Conservation (phyloP, 2,329 filamentous ascomycete genomes). For the Pyrenophora graminea region DNA sequence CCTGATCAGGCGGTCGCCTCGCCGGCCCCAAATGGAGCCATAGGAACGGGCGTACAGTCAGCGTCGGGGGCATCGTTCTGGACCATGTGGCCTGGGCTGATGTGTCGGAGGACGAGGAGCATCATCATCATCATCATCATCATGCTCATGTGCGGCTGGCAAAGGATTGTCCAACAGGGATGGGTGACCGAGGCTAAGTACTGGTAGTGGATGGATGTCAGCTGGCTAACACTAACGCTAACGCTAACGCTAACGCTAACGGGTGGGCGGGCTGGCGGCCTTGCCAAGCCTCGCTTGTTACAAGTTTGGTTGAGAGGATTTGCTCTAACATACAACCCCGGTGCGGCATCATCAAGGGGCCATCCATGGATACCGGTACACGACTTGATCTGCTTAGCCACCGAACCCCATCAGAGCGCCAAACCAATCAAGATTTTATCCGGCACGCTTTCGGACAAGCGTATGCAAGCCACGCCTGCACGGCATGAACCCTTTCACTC, state of each 20-base stretch:
- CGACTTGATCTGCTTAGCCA: not conserved
- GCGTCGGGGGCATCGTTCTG: not conserved
- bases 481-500: not conserved
- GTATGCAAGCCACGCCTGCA: not conserved
- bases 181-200: not conserved
- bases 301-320: not conserved
- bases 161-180: not conserved
- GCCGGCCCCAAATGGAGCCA: not conserved
- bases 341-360: conserved; percentile 1
- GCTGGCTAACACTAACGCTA: not conserved
- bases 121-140: not conserved
- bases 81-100: not conserved
- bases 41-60: not conserved
- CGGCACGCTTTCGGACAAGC: not conserved
- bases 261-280: not conserved
- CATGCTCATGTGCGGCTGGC: not conserved
- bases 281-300: conserved; percentile 1
- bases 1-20: not conserved
- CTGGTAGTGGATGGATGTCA: not conserved
- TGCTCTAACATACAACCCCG: not conserved
- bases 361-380: not conserved
- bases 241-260: not conserved
- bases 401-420: not conserved
- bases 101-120: not conserved
- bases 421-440: too few species aligned